Evolutionary conservation across 2,329 filamentous ascomycete species (phyloP), one percentile per base, ranked within the genome.

Genomic region (Cladosporium sp.): DNA sequence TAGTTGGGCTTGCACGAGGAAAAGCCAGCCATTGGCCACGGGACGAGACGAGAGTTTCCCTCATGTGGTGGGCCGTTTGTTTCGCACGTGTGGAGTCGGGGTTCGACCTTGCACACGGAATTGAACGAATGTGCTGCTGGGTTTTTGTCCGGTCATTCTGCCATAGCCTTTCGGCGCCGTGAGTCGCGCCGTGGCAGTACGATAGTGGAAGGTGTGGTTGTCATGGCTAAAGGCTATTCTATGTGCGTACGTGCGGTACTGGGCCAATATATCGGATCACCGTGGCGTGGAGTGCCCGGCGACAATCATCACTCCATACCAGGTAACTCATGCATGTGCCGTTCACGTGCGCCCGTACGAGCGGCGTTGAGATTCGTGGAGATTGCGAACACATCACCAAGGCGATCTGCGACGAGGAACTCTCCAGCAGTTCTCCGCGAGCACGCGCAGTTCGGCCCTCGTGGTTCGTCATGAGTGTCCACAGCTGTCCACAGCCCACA

Each of bases 31-130:
- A 64, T 64, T 64, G 61, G 61, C 18, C 18, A 21, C n/a, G 12
- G 41, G 41, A 8, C n/a, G 10, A 21, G 11, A 51, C 15, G 28
- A 52, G 59, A 62, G 41, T 55, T 62, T 51, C 8, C 24, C 11
- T 62, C 44, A 47, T 52, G 47, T 32, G 47, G 41, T 36, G 47
- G 44, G 44, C 59, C 47, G 44, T 26, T 38, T 47, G 59, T 52
- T 52, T 62, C 47, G 59, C 59, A 28, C 59, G 59, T 62, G 59
- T 62, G 47, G 30, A 52, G 44, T 26, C 38, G 58, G n/a, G 32
- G 58, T n/a, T 30, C 36, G 26, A 32, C 26, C 41, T 15, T 51
- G 38, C 26, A 8, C 18, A 21, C 52, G 26, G 52, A 11, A 32
- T 34, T 14, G 52, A 55, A 55, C 52, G n/a, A 12, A 47, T 47